Base-by-base conservation (phyloP, 176 grass and related monocot species). In the Canna indica region DNA sequence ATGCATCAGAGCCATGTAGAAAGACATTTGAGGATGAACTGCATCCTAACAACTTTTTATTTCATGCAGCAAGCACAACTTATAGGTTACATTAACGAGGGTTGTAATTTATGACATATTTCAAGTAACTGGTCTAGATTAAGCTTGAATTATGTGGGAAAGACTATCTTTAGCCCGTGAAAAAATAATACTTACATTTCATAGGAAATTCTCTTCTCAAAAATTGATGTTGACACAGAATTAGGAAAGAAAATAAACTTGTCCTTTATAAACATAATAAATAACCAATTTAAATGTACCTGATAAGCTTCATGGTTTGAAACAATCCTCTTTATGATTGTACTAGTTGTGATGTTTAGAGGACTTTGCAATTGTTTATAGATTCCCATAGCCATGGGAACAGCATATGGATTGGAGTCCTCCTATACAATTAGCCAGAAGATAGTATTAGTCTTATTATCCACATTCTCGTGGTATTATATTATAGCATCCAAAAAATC, bases 281-380 rank as follows among this genome's bases (percentile, higher is more conserved):
- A 54, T 20, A 54, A 54, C 50, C 17, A 54, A 25, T 39, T 71
- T 71, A 7, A 15, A 48, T 12, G 59, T 85, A 97, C 93, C 93
- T 92, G 88, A 81, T 85, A 97, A 30, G 88, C 86, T 85, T 97
- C 93, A 34, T 97, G 93, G 81, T 97, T 97, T 72, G 84, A 59
- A 87, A 97, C 93, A 77, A 97, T 97, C 77, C 93, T 82, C 83
- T 75, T 97, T 60, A 92, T 97, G 50, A 97, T 97, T 64, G 93
- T 96, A 74, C 93, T 96, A 47, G 93, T 96, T 42, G 88, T 92
- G 36, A 91, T 90, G 58, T 92, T 86, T 81, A 92, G 74, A 76
- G 88, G 88, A 72, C 86, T 96, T 46, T 87, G 83, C 11, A 96
- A 68, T 69, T 83, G 81, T 48, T 27, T 80, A 68, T 81, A 92